A percentile compares a stretch with the other conserved stretches of the same genome.
phyloP scores from a whole-genome alignment of 139 green algal genomes.

The Chlorella sp. region DNA sequence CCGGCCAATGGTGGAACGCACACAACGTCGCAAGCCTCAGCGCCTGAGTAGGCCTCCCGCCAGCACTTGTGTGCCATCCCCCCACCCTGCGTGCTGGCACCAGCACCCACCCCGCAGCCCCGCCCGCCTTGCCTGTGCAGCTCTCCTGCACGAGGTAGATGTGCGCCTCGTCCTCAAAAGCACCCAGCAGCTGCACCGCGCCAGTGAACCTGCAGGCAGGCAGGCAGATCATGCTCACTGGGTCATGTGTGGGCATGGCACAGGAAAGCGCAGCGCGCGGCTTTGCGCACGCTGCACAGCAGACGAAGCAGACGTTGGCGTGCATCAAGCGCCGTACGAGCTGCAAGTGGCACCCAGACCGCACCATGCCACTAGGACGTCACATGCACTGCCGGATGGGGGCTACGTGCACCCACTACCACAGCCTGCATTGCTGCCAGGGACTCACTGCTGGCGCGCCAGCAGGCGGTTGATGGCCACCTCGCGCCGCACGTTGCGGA shows the following conservation, averaged over 20 bases:
- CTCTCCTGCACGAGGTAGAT: slow-evolving; percentile 86
- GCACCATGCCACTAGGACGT: no score
- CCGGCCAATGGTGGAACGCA: no score
- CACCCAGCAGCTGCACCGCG: slow-evolving; percentile 68
- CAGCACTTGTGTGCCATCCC: neutral
- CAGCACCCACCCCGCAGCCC: neutral
- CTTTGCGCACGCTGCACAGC: neutral
- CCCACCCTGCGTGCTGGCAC: neutral
- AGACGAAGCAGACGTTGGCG: neutral
- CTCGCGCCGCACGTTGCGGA: slow-evolving; percentile 19
- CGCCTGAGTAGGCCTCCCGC: neutral
- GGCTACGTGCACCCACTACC: no score
- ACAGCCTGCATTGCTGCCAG: neutral
- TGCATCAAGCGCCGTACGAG: neutral
- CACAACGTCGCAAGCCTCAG: neutral
- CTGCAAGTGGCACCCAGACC: neutral
- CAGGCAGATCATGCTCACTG: neutral
- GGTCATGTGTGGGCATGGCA: neutral
- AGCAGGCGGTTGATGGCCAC: slow-evolving; percentile 19
- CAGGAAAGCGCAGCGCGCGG: no score
- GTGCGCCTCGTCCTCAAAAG: slow-evolving; percentile 80
- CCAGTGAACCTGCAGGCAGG: slow-evolving; percentile 28
- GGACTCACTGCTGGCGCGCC: slow-evolving; percentile 9
- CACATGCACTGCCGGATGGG: no score
- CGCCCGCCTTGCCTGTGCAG: slow-evolving; percentile 53